Evolutionary conservation across 345 rosid species (phyloP).

Genomic region (Euphorbia pulcherrima): DNA sequence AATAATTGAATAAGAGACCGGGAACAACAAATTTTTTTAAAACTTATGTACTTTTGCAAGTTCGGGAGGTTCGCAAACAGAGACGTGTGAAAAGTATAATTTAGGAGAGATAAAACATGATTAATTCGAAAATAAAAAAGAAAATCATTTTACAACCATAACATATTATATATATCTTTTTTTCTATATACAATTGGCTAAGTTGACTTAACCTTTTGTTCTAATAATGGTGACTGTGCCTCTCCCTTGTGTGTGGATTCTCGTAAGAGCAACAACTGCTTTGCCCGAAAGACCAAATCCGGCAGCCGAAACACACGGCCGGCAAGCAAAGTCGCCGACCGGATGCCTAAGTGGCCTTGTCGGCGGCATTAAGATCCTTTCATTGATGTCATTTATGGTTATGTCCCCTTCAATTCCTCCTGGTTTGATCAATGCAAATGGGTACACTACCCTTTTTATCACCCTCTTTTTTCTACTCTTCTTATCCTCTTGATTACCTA

Average conservation of each 20-base stretch:
- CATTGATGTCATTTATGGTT: constrained; percentile 77
- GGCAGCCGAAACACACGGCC: constrained; percentile 54
- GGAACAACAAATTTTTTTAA: too few species aligned
- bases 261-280: constrained; percentile 86
- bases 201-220: constrained; percentile 64
- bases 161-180: neutral
- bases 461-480: constrained; percentile 38
- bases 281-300: constrained; percentile 92
- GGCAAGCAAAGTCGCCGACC: constrained; percentile 84
- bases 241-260: constrained; percentile 85
- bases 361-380: constrained; percentile 77
- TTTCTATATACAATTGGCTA: constrained; percentile 22
- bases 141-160: constrained; percentile 11
- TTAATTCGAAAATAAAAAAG: too few species aligned
- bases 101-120: too few species aligned
- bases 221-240: constrained; percentile 97
- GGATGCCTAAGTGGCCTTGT: constrained; percentile 87
- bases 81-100: too few species aligned
- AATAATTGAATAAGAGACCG: too few species aligned
- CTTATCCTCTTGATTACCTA: constrained; percentile 11
- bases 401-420: constrained; percentile 78
- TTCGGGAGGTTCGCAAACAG: too few species aligned
- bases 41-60: too few species aligned
- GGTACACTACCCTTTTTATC: constrained; percentile 62
- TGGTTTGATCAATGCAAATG: constrained; percentile 94